A percentile compares a stretch with the other conserved stretches of the same genome.
Conservation (phyloP, 1,284 basidiomycete genomes). For the Tranzscheliella williamsii region DNA sequence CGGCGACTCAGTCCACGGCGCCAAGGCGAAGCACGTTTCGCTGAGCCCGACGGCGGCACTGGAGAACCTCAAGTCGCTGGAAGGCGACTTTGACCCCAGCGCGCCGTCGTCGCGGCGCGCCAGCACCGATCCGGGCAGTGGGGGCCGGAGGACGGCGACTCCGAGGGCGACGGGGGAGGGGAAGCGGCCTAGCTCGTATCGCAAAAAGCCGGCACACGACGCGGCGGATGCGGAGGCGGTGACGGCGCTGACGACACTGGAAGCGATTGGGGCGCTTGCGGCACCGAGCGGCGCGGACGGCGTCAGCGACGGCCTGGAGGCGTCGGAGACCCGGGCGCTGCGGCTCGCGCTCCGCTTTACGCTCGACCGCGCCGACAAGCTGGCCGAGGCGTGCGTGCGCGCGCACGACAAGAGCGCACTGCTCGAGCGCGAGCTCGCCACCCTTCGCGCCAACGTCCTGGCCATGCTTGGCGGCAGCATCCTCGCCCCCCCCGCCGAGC, state of each 20-base stretch:
- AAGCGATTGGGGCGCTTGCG: slow-evolving; percentile 16
- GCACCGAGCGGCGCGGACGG: not conserved
- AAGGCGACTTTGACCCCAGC: not conserved
- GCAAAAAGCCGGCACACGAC: no score
- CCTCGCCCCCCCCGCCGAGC: not conserved
- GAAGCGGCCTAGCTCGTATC: no score
- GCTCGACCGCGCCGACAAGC: slow-evolving; percentile 9
- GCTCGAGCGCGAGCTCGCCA: slow-evolving; percentile 18
- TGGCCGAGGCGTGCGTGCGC: slow-evolving; percentile 10
- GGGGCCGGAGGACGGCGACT: no score
- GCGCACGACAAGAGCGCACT: slow-evolving; percentile 11
- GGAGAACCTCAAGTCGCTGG: not conserved
- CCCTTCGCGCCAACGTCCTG: slow-evolving; percentile 17
- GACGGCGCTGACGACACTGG: slow-evolving; percentile 21
- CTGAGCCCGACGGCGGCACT: not conserved
- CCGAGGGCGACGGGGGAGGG: no score
- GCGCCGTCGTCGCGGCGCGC: no score
- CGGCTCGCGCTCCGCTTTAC: slow-evolving; percentile 19
- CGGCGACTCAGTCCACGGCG: no score
- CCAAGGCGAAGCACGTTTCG: not conserved
- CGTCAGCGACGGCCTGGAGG: slow-evolving; percentile 2
- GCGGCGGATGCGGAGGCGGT: no score
- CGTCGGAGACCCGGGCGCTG: slow-evolving; percentile 6
- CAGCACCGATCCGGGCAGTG: no score
- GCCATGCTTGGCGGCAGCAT: slow-evolving; percentile 13